Base-by-base conservation (phyloP, 805 yeast species). In the Suhomyces emberorum region DNA sequence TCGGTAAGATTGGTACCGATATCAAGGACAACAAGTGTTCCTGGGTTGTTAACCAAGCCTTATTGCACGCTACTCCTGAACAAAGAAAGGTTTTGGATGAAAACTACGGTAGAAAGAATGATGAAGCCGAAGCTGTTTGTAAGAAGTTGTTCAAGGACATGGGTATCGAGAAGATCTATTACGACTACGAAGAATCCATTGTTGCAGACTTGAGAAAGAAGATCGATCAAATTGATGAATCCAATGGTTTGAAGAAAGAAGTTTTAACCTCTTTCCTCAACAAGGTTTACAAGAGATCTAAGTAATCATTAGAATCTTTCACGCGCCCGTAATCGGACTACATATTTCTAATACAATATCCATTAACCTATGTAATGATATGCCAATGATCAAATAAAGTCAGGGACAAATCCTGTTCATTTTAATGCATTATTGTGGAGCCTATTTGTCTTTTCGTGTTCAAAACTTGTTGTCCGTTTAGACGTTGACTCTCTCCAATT, bases 1-100 rank as follows among this genome's bases (percentile, higher is more conserved):
- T 89, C 57, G 99, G 99, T 46, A 93, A 93, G 74, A 88, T 93
- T 51, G 99, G 99, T 50, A 93, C 98, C 42, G 99, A 93, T 62
- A 93, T 93, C 57, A 85, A 85, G 69, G 99, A 93, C 67, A 93
- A 93, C 78, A 93, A 93, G 67, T 93, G 99, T 66, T 85, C 96
- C 29, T 93, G 99, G 99, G 81, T 93, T 38, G 77, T 93, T 54
- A 93, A 93, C 73, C 85, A 87, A 51, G 98, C 98, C 6, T 76
- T 93, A 52, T 75, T 82, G 59, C 68, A 81, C 48, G 91, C 77
- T 35, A 72, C 77, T 18, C 77, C 88, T 28, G 93, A 81, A 46
- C 97, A 93, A 70, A 83, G 97, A 64, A 62, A 71, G 48, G 41
- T 83, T 3, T 76, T 93, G 48, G 98, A 93, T 55, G 81, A 72